A percentile compares a stretch with the other conserved stretches of the same genome.
These are phyloP conservation scores for Neurospora sp. DNA, from an alignment of 495 filamentous ascomycete genomes.

Conservation along the genomic window DNA sequence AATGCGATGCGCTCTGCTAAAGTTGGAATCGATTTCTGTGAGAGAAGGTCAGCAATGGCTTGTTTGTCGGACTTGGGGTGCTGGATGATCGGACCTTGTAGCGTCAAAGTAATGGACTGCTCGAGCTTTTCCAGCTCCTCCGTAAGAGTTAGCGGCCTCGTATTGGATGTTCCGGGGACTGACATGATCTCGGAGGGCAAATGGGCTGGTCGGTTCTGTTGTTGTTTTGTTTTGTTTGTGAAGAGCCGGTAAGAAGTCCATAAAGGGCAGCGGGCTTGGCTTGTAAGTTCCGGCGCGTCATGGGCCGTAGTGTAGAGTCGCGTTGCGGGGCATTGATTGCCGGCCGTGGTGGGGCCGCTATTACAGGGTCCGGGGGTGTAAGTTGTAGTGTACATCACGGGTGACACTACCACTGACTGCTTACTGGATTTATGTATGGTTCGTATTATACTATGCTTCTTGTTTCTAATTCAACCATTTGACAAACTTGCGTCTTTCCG, in stretches of 20 bases:
- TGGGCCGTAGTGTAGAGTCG: not conserved
- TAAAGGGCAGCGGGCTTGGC: not conserved
- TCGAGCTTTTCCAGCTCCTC: slow-evolving; percentile 96
- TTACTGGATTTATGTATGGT: not conserved
- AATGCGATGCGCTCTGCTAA: slow-evolving; percentile 91
- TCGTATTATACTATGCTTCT: not conserved
- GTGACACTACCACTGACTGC: not conserved
- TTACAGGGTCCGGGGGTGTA: not conserved
- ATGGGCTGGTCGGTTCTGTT: not conserved
- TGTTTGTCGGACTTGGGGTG: not conserved
- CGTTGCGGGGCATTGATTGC: not conserved
- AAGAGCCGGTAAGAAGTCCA: not conserved
- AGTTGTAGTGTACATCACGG: not conserved
- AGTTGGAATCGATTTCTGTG: slow-evolving; percentile 94
- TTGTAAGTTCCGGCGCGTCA: not conserved
- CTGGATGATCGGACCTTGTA: slow-evolving; percentile 57
- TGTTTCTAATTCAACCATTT: not conserved
- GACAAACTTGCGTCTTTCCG: not conserved
- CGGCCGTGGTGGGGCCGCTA: not conserved
- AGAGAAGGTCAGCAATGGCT: slow-evolving; percentile 3
- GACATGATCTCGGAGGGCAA: slow-evolving; percentile 21
- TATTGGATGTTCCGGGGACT: slow-evolving; percentile 34
- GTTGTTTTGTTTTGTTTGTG: not conserved
- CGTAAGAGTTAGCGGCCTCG: slow-evolving; percentile 67
- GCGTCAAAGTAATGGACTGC: slow-evolving; percentile 89